Base-by-base conservation (phyloP, 768 basidiomycete species). In the Russula virescens region DNA sequence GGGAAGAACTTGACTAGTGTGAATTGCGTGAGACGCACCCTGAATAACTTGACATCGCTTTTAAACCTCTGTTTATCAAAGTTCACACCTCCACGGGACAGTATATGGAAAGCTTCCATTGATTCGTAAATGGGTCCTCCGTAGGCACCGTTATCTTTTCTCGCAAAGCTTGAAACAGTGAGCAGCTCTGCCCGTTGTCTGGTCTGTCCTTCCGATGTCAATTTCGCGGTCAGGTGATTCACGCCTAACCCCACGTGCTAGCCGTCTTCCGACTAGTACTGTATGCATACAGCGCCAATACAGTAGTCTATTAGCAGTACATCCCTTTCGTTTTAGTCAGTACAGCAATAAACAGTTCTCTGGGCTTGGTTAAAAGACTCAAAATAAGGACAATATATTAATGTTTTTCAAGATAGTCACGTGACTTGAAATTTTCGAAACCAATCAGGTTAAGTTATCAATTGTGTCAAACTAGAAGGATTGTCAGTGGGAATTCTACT, bases 101-200 rank as follows among this genome's bases (percentile, higher is more conserved):
- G 83, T 14, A 97, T 74, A 66, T 88, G 89, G 73, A 98, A 98
- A 5, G 92, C 87, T 68, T 94, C 92, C 89, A 91, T 91, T 46
- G 6, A 28, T 25, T 8, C 13, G 16, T 21, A 13, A 43, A 34
- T 50, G 14, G 16, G 23, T 21, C 35, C 11, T 49, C 18, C 43
- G 11, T 14, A 11, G 38, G 38, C 13, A 11, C 38, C 38, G 38
- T 21, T 55, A 38, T 49, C 23, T 55, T 43, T 26, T 28, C 5
- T 31, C 8, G 7, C 31, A 14, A 43, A 43, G 42, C 42, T 43
- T 43, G 42, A 43, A 8, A 19, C 42, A 43, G 18, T 38, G 38
- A 38, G 13, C 10, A 2, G 38, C 38, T 38, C 38, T 14, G 13
- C 8, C 13, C 38, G 38, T 11, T 38, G 38, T 11, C 38, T n/a